Percentiles rank a stretch among this genome's conserved stretches.
Evolutionary conservation across 805 yeast genomes (phyloP).

Genomic region (Candida chauliodis): DNA sequence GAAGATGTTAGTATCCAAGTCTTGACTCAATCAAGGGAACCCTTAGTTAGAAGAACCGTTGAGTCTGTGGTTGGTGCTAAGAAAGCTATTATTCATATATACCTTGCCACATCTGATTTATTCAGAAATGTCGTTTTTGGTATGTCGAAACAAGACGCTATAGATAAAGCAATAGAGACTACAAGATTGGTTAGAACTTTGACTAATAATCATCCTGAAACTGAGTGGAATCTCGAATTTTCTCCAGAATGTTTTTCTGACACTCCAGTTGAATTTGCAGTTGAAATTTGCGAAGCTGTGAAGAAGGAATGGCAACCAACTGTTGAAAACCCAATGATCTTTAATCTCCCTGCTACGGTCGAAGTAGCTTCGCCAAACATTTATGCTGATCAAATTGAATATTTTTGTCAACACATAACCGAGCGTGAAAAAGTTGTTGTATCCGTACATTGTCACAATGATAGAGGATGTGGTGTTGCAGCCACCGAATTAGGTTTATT

Average conservation of each 20-base stretch:
- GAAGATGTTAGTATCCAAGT: slow-evolving; percentile 73
- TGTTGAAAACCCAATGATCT: slow-evolving; percentile 68
- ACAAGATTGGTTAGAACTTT: slow-evolving; percentile 63
- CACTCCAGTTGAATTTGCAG: slow-evolving; percentile 69
- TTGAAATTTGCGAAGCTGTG: slow-evolving; percentile 77
- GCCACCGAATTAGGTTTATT: slow-evolving; percentile 72
- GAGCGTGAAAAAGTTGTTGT: slow-evolving; percentile 71
- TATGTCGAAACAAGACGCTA: slow-evolving; percentile 66
- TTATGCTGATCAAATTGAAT: slow-evolving; percentile 79
- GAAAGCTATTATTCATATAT: slow-evolving; percentile 67
- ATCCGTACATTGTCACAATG: slow-evolving; percentile 75
- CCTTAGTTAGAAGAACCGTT: slow-evolving; percentile 67
- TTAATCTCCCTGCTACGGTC: slow-evolving; percentile 78
- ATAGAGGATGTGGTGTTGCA: slow-evolving; percentile 82
- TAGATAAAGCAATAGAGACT: slow-evolving; percentile 66
- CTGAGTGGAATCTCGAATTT: slow-evolving; percentile 68
- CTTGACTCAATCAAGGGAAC: slow-evolving; percentile 74
- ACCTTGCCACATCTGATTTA: slow-evolving; percentile 71
- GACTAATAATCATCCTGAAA: slow-evolving; percentile 70
- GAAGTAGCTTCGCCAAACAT: slow-evolving; percentile 74
- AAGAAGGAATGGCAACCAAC: slow-evolving; percentile 77
- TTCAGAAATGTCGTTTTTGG: slow-evolving; percentile 75
- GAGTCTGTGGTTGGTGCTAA: slow-evolving; percentile 73
- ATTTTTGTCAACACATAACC: slow-evolving; percentile 61
- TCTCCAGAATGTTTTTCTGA: slow-evolving; percentile 79